These are phyloP conservation scores for Ochetophila trinervis DNA, from an alignment of 306 rosid genomes.

Conservation along the genomic window DNA sequence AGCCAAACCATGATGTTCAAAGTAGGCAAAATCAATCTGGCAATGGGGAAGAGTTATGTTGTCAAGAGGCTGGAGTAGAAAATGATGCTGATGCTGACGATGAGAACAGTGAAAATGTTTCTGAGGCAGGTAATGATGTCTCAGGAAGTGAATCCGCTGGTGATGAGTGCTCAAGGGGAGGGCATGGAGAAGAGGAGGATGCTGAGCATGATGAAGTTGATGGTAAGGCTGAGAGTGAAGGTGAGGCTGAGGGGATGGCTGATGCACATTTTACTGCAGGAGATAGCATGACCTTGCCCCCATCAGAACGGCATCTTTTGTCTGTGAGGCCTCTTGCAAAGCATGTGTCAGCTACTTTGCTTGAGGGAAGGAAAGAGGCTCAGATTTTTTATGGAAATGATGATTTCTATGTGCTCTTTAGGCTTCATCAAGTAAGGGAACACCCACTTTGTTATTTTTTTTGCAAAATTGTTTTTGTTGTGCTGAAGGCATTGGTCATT, in stretches of 20 bases:
- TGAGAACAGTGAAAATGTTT: conserved; percentile 88
- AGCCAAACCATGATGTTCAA: conserved; percentile 42
- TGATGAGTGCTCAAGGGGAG: conserved; percentile 83
- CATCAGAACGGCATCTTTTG: conserved; percentile 67
- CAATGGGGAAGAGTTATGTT: conserved; percentile 44
- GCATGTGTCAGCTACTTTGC: conserved; percentile 52
- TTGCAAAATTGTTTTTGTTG: background rate
- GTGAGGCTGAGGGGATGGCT: conserved; percentile 81
- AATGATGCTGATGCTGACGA: conserved; percentile 91
- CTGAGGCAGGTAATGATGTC: conserved; percentile 86
- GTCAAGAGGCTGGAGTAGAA: conserved; percentile 65
- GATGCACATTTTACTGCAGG: conserved; percentile 67
- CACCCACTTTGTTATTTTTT: background rate
- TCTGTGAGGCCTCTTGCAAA: conserved; percentile 87
- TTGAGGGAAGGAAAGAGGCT: conserved; percentile 51
- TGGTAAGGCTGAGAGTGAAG: conserved; percentile 97
- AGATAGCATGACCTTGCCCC: conserved; percentile 57
- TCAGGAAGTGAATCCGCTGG: conserved; percentile 93
- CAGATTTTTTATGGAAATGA: conserved; percentile 88
- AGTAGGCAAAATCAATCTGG: conserved; percentile 54
- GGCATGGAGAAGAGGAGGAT: conserved; percentile 76
- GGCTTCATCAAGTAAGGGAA: conserved; percentile 91
- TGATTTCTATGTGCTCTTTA: conserved; percentile 78
- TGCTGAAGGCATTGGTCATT: conserved; percentile 25
- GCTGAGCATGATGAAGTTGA: conserved; percentile 69